Base-by-base conservation (phyloP, 352 stramenopile genomes). In the Phytophthora podocarpi region DNA sequence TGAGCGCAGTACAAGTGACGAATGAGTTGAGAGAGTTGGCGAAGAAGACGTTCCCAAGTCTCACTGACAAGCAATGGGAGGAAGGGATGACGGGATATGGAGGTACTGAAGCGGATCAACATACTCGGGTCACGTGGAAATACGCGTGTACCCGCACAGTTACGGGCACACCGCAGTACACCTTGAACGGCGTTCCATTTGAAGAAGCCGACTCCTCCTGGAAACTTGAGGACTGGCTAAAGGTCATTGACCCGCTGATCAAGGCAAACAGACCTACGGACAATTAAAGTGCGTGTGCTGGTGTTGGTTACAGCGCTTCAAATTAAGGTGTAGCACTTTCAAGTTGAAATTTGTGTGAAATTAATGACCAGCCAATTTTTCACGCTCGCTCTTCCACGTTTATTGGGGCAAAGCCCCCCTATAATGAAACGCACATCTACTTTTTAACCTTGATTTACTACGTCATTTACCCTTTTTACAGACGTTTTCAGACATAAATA, bases 111-210 rank as follows among this genome's bases (percentile, higher is more conserved):
- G 80, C 76, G 1, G 80, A 92, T 55, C 67, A 78, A 15, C 51
- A 71, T 8, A 69, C 76, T 9, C 77, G 85, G 11, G 66, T 75
- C 13, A 66, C 76, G 16, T 94, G 85, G 85, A 91, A 94, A 52
- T 91, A 92, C 53, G 60, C 77, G 23, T 91, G 82, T 55, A 80
- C 85, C 9, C 77, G 85, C 11, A 76, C 67, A 21, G 72, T 86
- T 41, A 80, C 85, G 28, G 85, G 82, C 15, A 94, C 85, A 20
- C 85, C 85, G 21, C 61, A 86, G 59, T 94, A 94, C 63, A 85
- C 60, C n/a, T 68, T 94, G 56, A 94, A 94, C 35, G 82, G 84
- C 28, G 82, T 91, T 40, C 53, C 64, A 34, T 72, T 72, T 42
- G 48, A 68, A 24, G 77, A 90, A 20, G 80, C 82, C 4, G 82